These are phyloP conservation scores for Theobroma grandiflorum DNA, from an alignment of 441 rosid genomes.

Conservation along the genomic window DNA sequence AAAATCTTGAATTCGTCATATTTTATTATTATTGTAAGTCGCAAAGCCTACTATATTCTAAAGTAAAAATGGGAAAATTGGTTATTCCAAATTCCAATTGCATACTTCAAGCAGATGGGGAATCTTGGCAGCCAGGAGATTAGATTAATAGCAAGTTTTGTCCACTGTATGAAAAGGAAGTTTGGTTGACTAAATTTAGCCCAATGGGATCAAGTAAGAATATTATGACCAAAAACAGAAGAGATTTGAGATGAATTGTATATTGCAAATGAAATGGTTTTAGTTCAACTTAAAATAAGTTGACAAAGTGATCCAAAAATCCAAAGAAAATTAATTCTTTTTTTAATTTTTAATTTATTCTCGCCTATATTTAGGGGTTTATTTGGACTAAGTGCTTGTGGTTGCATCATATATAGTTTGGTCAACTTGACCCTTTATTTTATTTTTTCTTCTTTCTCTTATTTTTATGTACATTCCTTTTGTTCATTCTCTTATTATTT, in stretches of 20 bases:
- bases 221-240: background rate
- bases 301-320: background rate
- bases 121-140: slow-evolving; percentile 11
- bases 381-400: background rate
- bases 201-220: background rate
- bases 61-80: background rate
- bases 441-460: background rate
- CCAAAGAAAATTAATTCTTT: background rate
- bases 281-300: background rate
- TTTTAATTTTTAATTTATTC: background rate
- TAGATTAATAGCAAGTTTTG: slow-evolving; percentile 13
- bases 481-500: background rate
- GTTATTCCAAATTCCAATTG: background rate
- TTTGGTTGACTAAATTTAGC: slow-evolving; percentile 4
- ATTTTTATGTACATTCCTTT: background rate
- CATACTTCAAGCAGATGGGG: background rate
- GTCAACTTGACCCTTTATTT: slow-evolving; percentile 11
- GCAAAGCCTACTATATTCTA: background rate
- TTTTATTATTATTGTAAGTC: background rate
- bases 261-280: background rate
- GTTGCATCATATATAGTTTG: background rate
- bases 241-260: background rate
- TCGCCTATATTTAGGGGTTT: slow-evolving; percentile 16
- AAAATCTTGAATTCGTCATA: no score
- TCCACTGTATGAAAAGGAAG: background rate